Evolutionary conservation across 805 yeast genomes (phyloP).

Genomic region (Blastobotrys terrestris): DNA sequence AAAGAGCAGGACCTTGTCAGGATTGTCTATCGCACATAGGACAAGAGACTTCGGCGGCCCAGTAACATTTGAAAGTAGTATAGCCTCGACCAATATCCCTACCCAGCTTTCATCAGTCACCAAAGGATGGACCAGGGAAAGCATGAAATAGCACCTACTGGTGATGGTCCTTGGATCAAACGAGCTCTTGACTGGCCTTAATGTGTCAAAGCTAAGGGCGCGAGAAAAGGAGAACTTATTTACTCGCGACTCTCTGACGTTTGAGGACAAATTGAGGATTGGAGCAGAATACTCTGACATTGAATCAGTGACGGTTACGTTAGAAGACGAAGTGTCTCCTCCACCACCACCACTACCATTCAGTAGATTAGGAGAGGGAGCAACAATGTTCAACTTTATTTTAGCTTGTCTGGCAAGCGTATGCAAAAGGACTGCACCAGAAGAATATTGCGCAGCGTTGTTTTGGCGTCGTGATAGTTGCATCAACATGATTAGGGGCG

Average conservation of each 20-base stretch:
- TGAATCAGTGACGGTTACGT: neutral
- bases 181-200: constrained; percentile 14
- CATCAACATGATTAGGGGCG: constrained; percentile 4
- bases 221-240: neutral
- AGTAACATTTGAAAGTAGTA: constrained; percentile 7
- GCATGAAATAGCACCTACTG: constrained; percentile 12
- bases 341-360: neutral
- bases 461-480: neutral
- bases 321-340: neutral
- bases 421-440: neutral
- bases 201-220: constrained; percentile 15
- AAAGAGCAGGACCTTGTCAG: constrained; percentile 20
- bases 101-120: constrained; percentile 1
- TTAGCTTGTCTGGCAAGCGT: neutral
- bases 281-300: neutral
- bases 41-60: constrained; percentile 12
- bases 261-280: neutral
- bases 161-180: constrained; percentile 14
- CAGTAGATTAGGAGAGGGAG: neutral
- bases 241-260: neutral
- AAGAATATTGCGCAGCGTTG: neutral
- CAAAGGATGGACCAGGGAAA: constrained; percentile 14
- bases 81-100: constrained; percentile 12
- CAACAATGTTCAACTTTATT: neutral
- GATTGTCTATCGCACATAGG: constrained; percentile 18